These are phyloP conservation scores for Eimeria maxima DNA, from an alignment of 169 alveolate genomes.

Conservation along the genomic window DNA sequence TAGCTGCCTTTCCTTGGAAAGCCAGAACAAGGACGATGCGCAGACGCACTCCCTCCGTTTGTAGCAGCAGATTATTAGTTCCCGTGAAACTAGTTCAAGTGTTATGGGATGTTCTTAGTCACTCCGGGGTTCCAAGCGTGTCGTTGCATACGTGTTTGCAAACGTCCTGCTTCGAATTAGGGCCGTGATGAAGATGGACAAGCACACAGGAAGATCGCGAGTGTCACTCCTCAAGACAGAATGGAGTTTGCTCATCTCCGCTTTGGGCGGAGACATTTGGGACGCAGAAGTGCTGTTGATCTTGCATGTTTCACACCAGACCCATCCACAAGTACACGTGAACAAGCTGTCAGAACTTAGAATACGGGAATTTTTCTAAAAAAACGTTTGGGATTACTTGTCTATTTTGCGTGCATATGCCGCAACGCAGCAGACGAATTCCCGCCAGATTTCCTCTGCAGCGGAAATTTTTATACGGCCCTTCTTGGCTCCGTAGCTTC, in stretches of 20 bases:
- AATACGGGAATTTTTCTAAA: not conserved
- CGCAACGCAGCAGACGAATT: conserved; percentile 18
- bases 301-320: not conserved
- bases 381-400: conserved; percentile 7
- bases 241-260: conserved; percentile 12
- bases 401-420: conserved; percentile 8
- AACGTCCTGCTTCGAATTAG: conserved; percentile 4
- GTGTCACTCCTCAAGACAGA: not conserved
- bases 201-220: not conserved
- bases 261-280: conserved; percentile 17
- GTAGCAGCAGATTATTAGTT: not conserved
- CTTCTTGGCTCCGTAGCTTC: conserved; percentile 6
- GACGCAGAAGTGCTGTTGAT: not conserved
- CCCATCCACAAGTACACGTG: not conserved
- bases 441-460: conserved; percentile 32
- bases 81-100: not conserved
- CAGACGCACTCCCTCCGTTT: not conserved
- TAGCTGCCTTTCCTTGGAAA: not conserved
- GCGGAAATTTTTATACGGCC: not conserved
- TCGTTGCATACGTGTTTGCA: conserved; percentile 24
- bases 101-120: not conserved
- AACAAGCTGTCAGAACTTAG: not conserved
- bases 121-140: conserved; percentile 2
- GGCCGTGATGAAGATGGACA: not conserved
- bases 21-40: not conserved